phyloP scores from a whole-genome alignment of 2,329 filamentous ascomycete genomes.

The Rhynchosporium graminicola region DNA sequence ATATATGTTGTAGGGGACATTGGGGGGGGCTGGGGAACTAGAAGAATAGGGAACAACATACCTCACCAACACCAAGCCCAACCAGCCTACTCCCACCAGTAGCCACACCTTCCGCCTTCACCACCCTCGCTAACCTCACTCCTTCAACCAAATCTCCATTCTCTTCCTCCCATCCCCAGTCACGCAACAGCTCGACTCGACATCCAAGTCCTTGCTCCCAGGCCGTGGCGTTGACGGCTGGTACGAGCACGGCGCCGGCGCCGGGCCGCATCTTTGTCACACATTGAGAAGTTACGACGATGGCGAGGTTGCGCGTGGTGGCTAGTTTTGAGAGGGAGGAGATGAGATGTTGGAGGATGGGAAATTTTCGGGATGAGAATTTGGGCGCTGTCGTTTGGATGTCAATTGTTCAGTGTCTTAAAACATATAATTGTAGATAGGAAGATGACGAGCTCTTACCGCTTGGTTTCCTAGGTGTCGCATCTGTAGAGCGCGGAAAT shows the following conservation, averaged over 20 bases:
- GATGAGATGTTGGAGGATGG: slow-evolving; percentile 60
- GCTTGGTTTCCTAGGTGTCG: slow-evolving; percentile 30
- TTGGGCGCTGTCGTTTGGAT: slow-evolving; percentile 26
- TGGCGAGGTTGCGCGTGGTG: slow-evolving; percentile 68
- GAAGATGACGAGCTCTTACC: slow-evolving; percentile 28
- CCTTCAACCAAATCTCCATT: slow-evolving; percentile 51
- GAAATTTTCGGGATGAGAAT: slow-evolving; percentile 42
- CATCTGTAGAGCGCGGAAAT: slow-evolving; percentile 65
- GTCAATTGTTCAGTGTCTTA: not conserved
- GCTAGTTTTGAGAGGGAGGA: slow-evolving; percentile 75
- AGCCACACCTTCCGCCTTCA: slow-evolving; percentile 60
- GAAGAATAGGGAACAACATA: slow-evolving; percentile 18
- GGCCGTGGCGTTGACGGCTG: slow-evolving; percentile 70
- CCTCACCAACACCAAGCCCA: slow-evolving; percentile 35
- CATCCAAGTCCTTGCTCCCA: slow-evolving; percentile 81
- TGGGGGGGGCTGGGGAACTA: not conserved
- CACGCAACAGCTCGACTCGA: slow-evolving; percentile 75
- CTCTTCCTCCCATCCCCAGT: slow-evolving; percentile 61
- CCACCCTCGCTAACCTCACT: slow-evolving; percentile 61
- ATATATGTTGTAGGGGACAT: not conserved
- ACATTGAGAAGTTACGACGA: slow-evolving; percentile 77
- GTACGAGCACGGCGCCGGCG: slow-evolving; percentile 67
- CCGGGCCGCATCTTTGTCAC: slow-evolving; percentile 76
- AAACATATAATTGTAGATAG: not conserved
- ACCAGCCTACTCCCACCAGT: slow-evolving; percentile 31